phyloP scores from a whole-genome alignment of 768 basidiomycete species.

The Tylopilus plumbeoviolaceoides region DNA sequence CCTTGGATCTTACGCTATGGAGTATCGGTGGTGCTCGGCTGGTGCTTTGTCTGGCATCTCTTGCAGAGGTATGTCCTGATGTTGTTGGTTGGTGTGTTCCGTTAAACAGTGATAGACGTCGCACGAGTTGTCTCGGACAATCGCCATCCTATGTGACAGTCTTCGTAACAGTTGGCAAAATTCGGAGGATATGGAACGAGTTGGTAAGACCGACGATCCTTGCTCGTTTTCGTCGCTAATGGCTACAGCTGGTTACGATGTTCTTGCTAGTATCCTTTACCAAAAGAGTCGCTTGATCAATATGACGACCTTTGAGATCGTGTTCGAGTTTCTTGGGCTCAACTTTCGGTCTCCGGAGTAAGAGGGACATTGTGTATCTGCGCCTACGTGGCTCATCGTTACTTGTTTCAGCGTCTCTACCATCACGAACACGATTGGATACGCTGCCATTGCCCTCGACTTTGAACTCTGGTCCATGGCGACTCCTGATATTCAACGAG shows the following conservation, averaged over 20 bases:
- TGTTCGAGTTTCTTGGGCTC: too few relatives aligned
- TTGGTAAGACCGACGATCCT: too few relatives aligned
- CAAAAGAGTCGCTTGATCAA: constrained; percentile 66
- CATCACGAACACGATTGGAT: constrained; percentile 77
- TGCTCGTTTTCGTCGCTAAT: constrained; percentile 9
- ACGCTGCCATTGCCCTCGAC: constrained; percentile 79
- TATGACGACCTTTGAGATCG: too few relatives aligned
- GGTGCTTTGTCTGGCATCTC: too few relatives aligned
- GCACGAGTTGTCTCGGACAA: too few relatives aligned
- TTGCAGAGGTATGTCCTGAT: too few relatives aligned
- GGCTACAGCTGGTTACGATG: constrained; percentile 76
- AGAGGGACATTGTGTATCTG: constrained; percentile 21
- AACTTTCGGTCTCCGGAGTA: constrained; percentile 81
- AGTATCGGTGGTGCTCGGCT: too few relatives aligned
- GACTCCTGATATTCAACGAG: constrained; percentile 65
- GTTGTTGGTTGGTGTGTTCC: too few relatives aligned
- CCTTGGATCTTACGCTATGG: constrained; percentile 69
- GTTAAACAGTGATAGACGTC: too few relatives aligned
- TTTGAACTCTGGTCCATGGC: constrained; percentile 87
- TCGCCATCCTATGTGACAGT: too few relatives aligned
- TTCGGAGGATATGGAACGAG: too few relatives aligned
- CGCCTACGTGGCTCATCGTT: neutral
- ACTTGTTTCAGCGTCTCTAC: constrained; percentile 62
- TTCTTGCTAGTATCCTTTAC: constrained; percentile 69
- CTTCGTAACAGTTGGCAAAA: too few relatives aligned